phyloP scores from a whole-genome alignment of 176 grass and related monocot genomes.

The Eragrostis curvula region DNA sequence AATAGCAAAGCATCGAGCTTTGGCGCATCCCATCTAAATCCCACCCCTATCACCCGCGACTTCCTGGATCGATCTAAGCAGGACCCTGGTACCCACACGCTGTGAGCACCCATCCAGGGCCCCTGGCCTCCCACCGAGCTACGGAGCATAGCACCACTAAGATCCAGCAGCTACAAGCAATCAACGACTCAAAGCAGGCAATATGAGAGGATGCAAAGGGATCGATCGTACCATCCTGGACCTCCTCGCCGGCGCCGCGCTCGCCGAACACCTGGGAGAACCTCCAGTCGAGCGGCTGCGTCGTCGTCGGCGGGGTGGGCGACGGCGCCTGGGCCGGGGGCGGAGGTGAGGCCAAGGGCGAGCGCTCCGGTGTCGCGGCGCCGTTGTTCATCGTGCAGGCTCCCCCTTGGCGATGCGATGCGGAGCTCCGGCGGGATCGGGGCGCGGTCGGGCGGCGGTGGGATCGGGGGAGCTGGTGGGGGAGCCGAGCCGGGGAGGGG shows the following conservation, averaged over 20 bases:
- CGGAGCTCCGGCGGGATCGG: constrained; percentile 48
- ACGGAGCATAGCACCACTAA: constrained; percentile 37
- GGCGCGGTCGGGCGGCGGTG: constrained; percentile 9
- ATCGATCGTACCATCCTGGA: constrained; percentile 84
- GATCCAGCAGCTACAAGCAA: constrained; percentile 45
- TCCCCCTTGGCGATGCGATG: neutral
- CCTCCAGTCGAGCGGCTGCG: constrained; percentile 64
- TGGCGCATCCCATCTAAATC: constrained; percentile 23
- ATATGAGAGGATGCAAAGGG: constrained; percentile 23
- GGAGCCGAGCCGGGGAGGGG: neutral
- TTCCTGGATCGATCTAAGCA: constrained; percentile 44
- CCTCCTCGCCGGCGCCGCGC: constrained; percentile 78
- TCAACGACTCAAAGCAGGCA: constrained; percentile 8
- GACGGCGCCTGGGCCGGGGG: neutral
- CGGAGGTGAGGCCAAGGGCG: constrained; percentile 47
- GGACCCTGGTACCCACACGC: neutral
- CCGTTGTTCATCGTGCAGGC: constrained; percentile 45
- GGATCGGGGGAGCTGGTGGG: constrained; percentile 12
- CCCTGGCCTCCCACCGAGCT: constrained; percentile 19
- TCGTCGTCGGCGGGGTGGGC: neutral
- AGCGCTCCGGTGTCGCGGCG: constrained; percentile 30
- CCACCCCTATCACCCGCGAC: neutral
- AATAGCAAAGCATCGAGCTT: constrained; percentile 31
- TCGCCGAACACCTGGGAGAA: constrained; percentile 94
- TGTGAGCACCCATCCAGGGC: constrained; percentile 20